These are phyloP conservation scores for Calycina marina DNA, from an alignment of 2,329 filamentous ascomycete genomes.

Conservation along the genomic window DNA sequence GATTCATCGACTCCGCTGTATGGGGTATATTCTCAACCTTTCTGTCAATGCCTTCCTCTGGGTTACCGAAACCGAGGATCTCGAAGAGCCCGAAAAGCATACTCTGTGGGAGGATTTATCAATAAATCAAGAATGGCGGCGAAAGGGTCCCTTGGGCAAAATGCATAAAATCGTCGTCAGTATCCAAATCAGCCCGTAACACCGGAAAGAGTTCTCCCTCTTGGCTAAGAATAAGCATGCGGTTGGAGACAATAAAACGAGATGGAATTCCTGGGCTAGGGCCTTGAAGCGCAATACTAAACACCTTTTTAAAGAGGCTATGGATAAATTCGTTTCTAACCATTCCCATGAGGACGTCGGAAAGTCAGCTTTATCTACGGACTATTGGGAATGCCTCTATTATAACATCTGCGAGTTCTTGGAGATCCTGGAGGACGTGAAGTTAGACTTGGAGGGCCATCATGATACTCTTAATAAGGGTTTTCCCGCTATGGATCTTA, in stretches of 20 bases:
- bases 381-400: no score
- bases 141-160: background rate
- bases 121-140: background rate
- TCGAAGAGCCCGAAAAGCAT: no score
- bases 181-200: background rate
- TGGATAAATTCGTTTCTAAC: no score
- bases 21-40: background rate
- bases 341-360: no score
- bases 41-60: background rate
- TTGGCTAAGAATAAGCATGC: background rate
- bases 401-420: no score
- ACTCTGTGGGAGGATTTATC: background rate
- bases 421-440: no score
- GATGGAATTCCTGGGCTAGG: background rate
- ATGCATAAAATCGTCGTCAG: background rate
- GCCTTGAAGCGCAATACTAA: no score
- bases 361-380: no score
- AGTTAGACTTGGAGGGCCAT: no score
- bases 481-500: no score
- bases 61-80: background rate
- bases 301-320: no score
- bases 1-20: background rate
- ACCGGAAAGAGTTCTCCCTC: background rate
- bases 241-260: background rate
- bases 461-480: no score